A percentile compares a stretch with the other conserved stretches of the same genome.
phyloP scores from a whole-genome alignment of 2,329 filamentous ascomycete genomes.

The Cytospora chrysosperma region DNA sequence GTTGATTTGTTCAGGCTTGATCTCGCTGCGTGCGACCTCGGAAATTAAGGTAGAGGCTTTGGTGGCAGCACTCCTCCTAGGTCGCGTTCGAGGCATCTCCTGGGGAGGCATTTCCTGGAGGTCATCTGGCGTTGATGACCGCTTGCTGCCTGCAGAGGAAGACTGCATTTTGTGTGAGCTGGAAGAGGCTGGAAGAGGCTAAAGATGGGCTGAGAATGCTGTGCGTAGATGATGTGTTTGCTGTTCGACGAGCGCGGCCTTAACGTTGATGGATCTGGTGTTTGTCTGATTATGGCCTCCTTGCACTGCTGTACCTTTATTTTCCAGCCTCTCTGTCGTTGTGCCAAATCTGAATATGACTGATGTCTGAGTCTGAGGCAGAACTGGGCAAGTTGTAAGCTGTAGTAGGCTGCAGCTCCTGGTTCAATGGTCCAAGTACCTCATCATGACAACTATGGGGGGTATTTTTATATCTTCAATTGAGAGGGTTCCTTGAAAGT shows the following conservation, averaged over 20 bases:
- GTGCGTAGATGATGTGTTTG: not conserved
- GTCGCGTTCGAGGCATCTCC: not conserved
- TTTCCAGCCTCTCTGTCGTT: not conserved
- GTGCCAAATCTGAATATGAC: not conserved
- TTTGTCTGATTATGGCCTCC: not conserved
- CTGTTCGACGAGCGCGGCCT: not conserved
- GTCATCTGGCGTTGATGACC: not conserved
- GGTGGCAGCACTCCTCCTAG: conserved; percentile 17
- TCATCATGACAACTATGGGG: not conserved
- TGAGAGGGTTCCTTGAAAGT: not conserved
- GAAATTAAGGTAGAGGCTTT: conserved; percentile 13
- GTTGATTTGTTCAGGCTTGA: conserved; percentile 30
- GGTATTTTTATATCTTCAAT: not conserved
- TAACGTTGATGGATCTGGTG: not conserved
- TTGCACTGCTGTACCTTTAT: not conserved
- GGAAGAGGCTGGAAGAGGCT: not conserved
- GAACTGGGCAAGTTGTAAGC: not conserved
- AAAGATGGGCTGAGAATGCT: not conserved
- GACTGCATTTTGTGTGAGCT: not conserved
- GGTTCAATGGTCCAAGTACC: not conserved
- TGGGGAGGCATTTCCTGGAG: not conserved
- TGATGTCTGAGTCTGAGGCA: not conserved
- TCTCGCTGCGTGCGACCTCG: conserved; percentile 24
- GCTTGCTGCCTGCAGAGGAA: not conserved
- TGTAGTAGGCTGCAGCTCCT: not conserved